Conservation (phyloP, 139 green algal species). For the Prasinococcaceae sp. region DNA sequence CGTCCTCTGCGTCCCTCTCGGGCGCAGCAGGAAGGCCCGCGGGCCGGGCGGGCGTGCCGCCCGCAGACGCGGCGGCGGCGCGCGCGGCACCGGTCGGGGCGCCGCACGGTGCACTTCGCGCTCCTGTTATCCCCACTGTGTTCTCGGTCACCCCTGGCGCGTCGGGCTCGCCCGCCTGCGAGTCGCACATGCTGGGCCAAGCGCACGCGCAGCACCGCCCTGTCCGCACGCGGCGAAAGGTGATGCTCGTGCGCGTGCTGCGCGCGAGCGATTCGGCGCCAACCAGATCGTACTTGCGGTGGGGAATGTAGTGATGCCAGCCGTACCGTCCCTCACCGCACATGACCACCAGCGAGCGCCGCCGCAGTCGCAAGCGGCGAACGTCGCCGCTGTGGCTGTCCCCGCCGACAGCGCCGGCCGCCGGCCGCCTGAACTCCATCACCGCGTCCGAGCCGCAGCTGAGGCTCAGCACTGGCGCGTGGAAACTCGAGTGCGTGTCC, state of each 20-base stretch:
- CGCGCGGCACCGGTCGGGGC: too few species aligned
- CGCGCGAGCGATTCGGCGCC: not conserved
- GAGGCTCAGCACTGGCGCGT: conserved; percentile 64
- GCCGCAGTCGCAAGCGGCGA: conserved; percentile 50
- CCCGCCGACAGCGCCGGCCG: not conserved
- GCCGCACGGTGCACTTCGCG: too few species aligned
- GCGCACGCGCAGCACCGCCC: conserved; percentile 52
- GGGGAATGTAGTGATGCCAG: conserved; percentile 91
- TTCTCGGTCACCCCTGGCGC: too few species aligned
- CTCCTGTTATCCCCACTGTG: too few species aligned
- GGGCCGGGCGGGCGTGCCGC: too few species aligned
- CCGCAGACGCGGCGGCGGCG: too few species aligned
- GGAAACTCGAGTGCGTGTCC: conserved; percentile 90
- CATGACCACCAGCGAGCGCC: conserved; percentile 67
- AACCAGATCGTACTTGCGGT: conserved; percentile 60
- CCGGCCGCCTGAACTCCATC: conserved; percentile 69
- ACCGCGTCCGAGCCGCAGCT: conserved; percentile 49
- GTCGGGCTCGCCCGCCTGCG: too few species aligned
- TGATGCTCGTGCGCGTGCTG: conserved; percentile 31
- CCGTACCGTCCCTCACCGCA: conserved; percentile 58
- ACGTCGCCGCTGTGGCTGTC: not conserved
- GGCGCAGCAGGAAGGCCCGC: too few species aligned
- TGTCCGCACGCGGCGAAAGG: conserved; percentile 56
- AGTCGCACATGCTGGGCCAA: conserved; percentile 75
- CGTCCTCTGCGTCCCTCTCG: too few species aligned